A percentile compares a stretch with the other conserved stretches of the same genome.
Evolutionary conservation across 2,329 filamentous ascomycete species (phyloP).

Genomic region (Penicillium sp.): DNA sequence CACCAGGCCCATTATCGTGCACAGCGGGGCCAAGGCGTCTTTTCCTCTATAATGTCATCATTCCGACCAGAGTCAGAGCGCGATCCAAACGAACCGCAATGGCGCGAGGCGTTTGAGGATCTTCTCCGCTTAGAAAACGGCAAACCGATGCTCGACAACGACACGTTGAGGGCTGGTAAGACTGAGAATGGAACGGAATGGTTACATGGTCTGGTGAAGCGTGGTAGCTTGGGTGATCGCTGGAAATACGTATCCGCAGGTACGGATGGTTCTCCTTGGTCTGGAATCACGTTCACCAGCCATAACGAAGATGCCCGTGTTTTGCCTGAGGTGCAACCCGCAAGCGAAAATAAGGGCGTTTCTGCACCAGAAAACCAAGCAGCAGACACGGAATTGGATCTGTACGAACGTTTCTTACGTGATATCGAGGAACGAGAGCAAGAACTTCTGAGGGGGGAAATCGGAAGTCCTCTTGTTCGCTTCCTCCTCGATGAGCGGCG

Average conservation of each 20-base stretch:
- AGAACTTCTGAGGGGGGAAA: conserved; percentile 31
- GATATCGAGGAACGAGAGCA: conserved; percentile 40
- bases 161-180: conserved; percentile 26
- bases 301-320: conserved; percentile 13
- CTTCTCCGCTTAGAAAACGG: conserved; percentile 56
- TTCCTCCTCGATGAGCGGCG: conserved; percentile 39
- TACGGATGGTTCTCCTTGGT: conserved; percentile 26
- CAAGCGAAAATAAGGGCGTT: conserved; percentile 18
- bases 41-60: conserved; percentile 42
- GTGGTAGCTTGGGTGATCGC: conserved; percentile 46
- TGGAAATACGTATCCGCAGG: conserved; percentile 39
- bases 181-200: conserved; percentile 43
- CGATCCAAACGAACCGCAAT: conserved; percentile 46
- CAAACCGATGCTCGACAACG: conserved; percentile 45
- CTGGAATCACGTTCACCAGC: conserved; percentile 27
- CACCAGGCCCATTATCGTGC: conserved; percentile 41
- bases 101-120: conserved; percentile 65
- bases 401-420: conserved; percentile 56
- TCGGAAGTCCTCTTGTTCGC: conserved; percentile 40
- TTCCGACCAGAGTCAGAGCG: conserved; percentile 35
- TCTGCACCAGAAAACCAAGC: conserved; percentile 36
- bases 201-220: conserved; percentile 44
- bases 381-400: conserved; percentile 54
- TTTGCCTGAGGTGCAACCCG: conserved; percentile 10
- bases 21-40: conserved; percentile 32